Evolutionary conservation across 768 basidiomycete species (phyloP), one percentile per base, ranked within the genome.

Genomic region (Porpolomopsis calyptriformis): DNA sequence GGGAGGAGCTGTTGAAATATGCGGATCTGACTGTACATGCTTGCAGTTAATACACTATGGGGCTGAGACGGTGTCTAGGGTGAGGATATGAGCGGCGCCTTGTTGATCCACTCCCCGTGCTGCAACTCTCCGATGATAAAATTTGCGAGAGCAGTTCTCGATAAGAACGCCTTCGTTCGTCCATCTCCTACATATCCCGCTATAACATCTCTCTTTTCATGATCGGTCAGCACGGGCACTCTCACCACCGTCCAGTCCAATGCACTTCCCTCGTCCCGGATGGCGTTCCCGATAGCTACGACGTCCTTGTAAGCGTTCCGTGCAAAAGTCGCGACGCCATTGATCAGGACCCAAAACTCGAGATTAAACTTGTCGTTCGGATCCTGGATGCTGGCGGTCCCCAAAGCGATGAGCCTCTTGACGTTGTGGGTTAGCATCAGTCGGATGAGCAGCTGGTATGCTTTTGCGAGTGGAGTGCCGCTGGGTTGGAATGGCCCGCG

Each of bases 1-100:
- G 90, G 87, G 74, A 88, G 52, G 76, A 82, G 38, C 62, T 96
- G 55, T 56, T 96, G 48, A 73, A 78, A 58, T 68, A 72, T 46
- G 66, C 69, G 24, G 64, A 60, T 44, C 57, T 54, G 50, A 57
- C 53, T 51, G 44, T 55, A 27, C 61, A 55, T n/a, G n/a, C n/a
- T 48, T 29, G 43, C 42, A 34, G 37, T 24, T 24, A 22, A 26
- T 31, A 45, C 16, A 6, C 7, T 19, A n/a, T 36, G 14, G 20
- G 20, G 45, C 24, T 34, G 6, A 18, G 14, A 27, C n/a, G 4
- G 3, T 24, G 22, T n/a, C 29, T 12, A 19, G 36, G 34, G 19
- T 20, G 10, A n/a, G n/a, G 59, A 67, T n/a, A 71, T 57, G 48
- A 74, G 57, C 9, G 72, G 74, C 2, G 70, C 64, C 52, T 69